These are phyloP conservation scores for Volvariella volvacea DNA, from an alignment of 1,284 basidiomycete genomes.

Conservation along the genomic window DNA sequence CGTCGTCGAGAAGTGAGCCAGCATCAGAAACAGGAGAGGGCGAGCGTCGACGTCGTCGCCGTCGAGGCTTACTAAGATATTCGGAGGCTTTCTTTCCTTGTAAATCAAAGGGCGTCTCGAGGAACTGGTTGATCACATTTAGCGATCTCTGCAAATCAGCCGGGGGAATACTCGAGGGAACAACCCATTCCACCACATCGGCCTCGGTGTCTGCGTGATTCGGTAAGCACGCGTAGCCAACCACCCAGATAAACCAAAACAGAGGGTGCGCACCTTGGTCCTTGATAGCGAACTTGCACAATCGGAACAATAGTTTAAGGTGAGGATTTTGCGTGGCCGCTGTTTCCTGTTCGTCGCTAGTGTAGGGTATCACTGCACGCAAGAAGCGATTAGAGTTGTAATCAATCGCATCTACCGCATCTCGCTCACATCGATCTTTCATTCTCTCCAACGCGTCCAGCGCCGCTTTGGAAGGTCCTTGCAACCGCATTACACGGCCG, in stretches of 20 bases:
- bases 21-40: slow-evolving; percentile 39
- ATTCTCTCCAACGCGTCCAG: slow-evolving; percentile 68
- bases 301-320: slow-evolving; percentile 76
- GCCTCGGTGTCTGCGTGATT: slow-evolving; percentile 34
- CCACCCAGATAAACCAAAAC: slow-evolving; percentile 10
- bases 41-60: slow-evolving; percentile 36
- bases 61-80: slow-evolving; percentile 58
- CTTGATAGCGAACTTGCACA: slow-evolving; percentile 57
- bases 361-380: slow-evolving; percentile 65
- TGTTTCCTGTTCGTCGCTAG: slow-evolving; percentile 64
- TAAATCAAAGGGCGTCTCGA: slow-evolving; percentile 69
- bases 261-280: slow-evolving; percentile 50
- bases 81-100: slow-evolving; percentile 65
- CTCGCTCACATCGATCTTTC: slow-evolving; percentile 65
- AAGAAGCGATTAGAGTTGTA: slow-evolving; percentile 6
- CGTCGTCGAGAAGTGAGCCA: slow-evolving; percentile 30
- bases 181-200: slow-evolving; percentile 73
- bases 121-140: slow-evolving; percentile 71
- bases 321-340: slow-evolving; percentile 73
- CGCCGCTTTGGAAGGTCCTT: slow-evolving; percentile 41
- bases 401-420: too few relatives aligned
- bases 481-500: slow-evolving; percentile 24
- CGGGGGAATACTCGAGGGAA: slow-evolving; percentile 63
- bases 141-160: slow-evolving; percentile 57
- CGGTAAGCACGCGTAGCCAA: slow-evolving; percentile 5